phyloP scores from a whole-genome alignment of 305 asterid genomes.

The Salvia sclarea region DNA sequence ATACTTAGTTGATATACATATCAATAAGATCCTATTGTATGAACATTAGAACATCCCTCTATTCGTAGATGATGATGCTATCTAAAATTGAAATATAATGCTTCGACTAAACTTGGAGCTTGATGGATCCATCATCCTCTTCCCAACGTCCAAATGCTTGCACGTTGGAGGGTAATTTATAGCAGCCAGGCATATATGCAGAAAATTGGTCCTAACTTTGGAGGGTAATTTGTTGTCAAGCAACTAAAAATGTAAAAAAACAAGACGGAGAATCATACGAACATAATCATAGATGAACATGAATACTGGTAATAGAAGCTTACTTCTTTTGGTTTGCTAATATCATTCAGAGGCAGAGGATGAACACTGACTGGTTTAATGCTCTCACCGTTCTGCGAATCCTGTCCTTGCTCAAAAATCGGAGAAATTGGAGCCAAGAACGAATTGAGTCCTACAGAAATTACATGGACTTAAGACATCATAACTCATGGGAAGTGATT shows the following conservation, averaged over 20 bases:
- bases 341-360: slow-evolving; percentile 50
- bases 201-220: not conserved
- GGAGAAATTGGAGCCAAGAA: slow-evolving; percentile 53
- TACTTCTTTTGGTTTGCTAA: slow-evolving; percentile 60
- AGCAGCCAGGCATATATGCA: not conserved
- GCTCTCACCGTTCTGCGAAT: slow-evolving; percentile 44
- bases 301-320: slow-evolving; percentile 17
- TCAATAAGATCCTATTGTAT: not conserved
- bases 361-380: slow-evolving; percentile 45
- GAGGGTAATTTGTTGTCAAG: not conserved
- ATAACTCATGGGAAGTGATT: not conserved
- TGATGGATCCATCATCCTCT: not conserved
- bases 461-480: slow-evolving; percentile 19
- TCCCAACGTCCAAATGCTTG: not conserved
- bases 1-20: not conserved
- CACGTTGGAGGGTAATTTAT: too few relatives aligned
- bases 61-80: not conserved
- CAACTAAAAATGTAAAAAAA: not conserved
- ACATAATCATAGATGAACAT: slow-evolving; percentile 21
- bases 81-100: not conserved
- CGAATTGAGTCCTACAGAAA: slow-evolving; percentile 47
- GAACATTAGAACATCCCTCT: not conserved
- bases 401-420: slow-evolving; percentile 43
- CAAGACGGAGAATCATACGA: not conserved
- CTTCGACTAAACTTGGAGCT: not conserved